Conservation (phyloP, 352 stramenopile species). For the Pythium sp. region DNA sequence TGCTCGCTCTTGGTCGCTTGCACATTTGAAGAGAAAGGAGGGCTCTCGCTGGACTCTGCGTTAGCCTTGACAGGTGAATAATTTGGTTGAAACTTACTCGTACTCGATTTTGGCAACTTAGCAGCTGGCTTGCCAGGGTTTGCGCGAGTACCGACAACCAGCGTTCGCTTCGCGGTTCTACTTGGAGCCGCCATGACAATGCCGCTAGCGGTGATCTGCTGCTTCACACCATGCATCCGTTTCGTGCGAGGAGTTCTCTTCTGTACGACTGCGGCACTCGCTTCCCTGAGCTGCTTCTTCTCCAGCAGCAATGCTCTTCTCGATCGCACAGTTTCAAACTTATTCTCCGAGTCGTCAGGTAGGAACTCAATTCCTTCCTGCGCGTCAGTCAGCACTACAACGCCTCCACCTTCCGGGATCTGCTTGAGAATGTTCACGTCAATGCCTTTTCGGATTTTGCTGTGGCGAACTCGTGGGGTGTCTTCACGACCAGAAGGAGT, state of each 20-base stretch:
- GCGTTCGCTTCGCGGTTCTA: conserved; percentile 5
- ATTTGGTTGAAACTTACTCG: background rate
- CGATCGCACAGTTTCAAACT: conserved; percentile 35
- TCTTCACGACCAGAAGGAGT: background rate
- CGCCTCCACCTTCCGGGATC: conserved; percentile 16
- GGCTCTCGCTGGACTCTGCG: background rate
- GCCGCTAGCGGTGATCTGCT: background rate
- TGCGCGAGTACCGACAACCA: background rate
- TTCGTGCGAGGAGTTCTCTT: background rate
- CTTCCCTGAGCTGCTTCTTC: conserved; percentile 18
- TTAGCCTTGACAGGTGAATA: background rate
- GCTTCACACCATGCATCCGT: conserved; percentile 4
- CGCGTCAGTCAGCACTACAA: conserved; percentile 20
- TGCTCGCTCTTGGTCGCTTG: background rate
- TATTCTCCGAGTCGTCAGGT: conserved; percentile 9
- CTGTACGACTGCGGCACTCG: background rate
- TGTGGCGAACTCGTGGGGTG: background rate
- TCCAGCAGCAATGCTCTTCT: conserved; percentile 26
- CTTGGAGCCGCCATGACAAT: conserved; percentile 4
- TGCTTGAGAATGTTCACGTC: conserved; percentile 19
- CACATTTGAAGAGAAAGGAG: background rate
- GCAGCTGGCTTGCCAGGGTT: background rate
- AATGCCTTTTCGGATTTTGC: background rate
- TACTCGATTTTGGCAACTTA: background rate
- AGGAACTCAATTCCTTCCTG: conserved; percentile 17